Percentiles rank a stretch among this genome's conserved stretches.
phyloP scores from a whole-genome alignment of 2,329 filamentous ascomycete genomes.

The Fusarium liriodendri region DNA sequence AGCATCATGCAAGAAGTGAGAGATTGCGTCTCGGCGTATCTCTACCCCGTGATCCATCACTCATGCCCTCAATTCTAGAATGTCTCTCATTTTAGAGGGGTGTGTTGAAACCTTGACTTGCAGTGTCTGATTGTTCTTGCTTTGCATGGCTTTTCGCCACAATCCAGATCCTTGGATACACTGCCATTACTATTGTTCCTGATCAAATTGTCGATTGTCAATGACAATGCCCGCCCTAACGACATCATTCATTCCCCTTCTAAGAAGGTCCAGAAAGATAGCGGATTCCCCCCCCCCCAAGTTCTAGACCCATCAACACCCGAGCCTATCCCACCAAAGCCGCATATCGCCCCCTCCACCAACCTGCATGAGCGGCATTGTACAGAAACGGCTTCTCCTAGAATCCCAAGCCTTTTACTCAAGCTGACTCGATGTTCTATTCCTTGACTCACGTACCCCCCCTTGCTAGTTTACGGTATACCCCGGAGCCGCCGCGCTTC shows the following conservation, averaged over 20 bases:
- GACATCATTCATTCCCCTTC: background rate
- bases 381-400: background rate
- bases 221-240: background rate
- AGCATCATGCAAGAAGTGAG: background rate
- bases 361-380: background rate
- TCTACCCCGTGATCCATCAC: background rate
- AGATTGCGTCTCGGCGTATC: background rate
- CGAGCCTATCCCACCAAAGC: background rate
- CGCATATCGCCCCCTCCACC: background rate
- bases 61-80: slow-evolving; percentile 14
- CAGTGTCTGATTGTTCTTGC: background rate
- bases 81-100: background rate
- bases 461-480: background rate
- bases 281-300: background rate
- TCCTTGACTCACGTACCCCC: slow-evolving; percentile 2
- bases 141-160: slow-evolving; percentile 9
- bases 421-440: slow-evolving; percentile 13
- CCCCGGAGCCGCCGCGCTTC: background rate
- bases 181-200: background rate
- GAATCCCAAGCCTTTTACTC: background rate
- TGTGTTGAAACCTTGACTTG: background rate
- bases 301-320: background rate
- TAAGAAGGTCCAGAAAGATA: background rate
- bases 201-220: background rate
- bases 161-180: background rate